These are phyloP conservation scores for Candida vartiovaarae DNA, from an alignment of 805 yeast species.

Conservation along the genomic window DNA sequence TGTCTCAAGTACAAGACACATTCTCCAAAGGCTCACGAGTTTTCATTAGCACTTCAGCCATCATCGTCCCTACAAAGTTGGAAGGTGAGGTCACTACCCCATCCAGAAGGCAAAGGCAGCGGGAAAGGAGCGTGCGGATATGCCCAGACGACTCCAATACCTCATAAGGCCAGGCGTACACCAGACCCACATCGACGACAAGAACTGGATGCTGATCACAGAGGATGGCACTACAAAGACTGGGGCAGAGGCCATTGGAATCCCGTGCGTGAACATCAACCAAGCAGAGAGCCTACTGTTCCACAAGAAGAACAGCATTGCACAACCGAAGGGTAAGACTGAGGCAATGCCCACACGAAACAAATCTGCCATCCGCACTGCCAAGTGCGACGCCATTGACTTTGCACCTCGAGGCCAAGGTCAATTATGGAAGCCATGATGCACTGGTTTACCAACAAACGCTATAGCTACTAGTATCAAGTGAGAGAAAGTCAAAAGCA, in stretches of 20 bases:
- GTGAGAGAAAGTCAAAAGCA: no score
- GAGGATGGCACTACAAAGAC: conserved; percentile 50
- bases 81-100: no score
- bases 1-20: conserved; percentile 39
- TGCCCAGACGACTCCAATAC: conserved; percentile 48
- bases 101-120: no score
- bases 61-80: neutral
- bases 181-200: conserved; percentile 34
- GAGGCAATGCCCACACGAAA: neutral
- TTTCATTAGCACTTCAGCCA: conserved; percentile 20
- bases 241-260: conserved; percentile 49
- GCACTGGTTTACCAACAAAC: neutral
- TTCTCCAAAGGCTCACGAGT: conserved; percentile 42
- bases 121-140: conserved; percentile 21
- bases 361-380: conserved; percentile 23
- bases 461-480: no score
- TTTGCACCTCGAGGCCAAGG: conserved; percentile 61
- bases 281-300: conserved; percentile 35
- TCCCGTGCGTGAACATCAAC: conserved; percentile 43
- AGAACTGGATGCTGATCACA: conserved; percentile 52
- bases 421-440: conserved; percentile 38
- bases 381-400: conserved; percentile 40
- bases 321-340: neutral
- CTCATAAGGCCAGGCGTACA: conserved; percentile 53
- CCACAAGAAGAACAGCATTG: conserved; percentile 2